Evolutionary conservation across 306 rosid genomes (phyloP), one percentile per base, ranked within the genome.

Genomic region (Acacia confusa): DNA sequence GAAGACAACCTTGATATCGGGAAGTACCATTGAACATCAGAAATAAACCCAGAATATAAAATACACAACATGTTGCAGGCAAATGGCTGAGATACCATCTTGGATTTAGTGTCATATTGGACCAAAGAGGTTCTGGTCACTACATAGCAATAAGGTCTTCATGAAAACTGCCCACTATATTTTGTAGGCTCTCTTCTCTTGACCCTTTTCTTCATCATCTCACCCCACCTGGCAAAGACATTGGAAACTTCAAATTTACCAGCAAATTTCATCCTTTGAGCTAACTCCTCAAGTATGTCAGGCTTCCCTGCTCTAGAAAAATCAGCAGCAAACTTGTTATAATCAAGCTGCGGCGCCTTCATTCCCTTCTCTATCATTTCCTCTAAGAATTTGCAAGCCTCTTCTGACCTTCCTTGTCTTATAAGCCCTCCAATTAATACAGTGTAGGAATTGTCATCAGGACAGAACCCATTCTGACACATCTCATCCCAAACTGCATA

Each of bases 271-370:
- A 90, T 89, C 89, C 92, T 92, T 80, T 72, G 87, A 80, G 98
- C 90, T 79, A 92, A 82, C 81, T 90, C 93, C 85, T 89, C 93
- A 43, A 95, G 97, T 30, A 90, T 79, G 80, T 78, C 91, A 61
- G 91, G 90, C 79, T 82, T 93, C 81, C 97, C 99, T 76, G 87
- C 88, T 85, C 90, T 87, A 19, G 96, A 90, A 84, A 90, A 88
- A 86, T 92, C 93, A 61, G 94, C 90, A 66, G 88, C 97, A 80
- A 93, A 90, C 89, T 89, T 95, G 85, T 90, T 89, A 83, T 89
- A 92, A 79, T 92, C 98, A 41, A 95, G 92, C 82, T 92, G 94
- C 69, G 93, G 97, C 83, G 97, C 92, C 82, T 87, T 93, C 98
- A 95, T 95, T 74, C 99, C 97, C 76, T 89, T 93, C 73, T 86